phyloP scores from a whole-genome alignment of 352 stramenopile species.

The Globisporangium orthogonon region DNA sequence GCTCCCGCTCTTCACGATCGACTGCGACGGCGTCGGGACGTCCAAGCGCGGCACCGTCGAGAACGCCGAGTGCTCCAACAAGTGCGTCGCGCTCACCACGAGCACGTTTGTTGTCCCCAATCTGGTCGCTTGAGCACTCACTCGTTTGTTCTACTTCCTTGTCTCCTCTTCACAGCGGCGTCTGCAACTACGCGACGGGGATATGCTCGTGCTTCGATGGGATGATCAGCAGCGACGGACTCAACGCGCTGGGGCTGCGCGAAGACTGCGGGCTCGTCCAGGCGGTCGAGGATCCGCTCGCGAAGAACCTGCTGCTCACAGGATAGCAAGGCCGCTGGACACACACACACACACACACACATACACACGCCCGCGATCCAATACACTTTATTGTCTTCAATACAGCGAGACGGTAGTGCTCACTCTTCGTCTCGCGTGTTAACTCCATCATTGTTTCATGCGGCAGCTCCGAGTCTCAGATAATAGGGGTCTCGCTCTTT shows the following conservation, averaged over 20 bases:
- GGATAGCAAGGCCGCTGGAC: constrained; percentile 7
- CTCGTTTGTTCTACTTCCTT: background rate
- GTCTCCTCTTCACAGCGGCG: constrained; percentile 20
- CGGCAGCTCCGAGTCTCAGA: no score
- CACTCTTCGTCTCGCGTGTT: no score
- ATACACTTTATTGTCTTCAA: no score
- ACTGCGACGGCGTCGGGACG: constrained; percentile 40
- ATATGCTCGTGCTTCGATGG: constrained; percentile 61
- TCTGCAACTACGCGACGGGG: constrained; percentile 52
- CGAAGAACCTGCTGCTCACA: constrained; percentile 17
- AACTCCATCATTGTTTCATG: no score
- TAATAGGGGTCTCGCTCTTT: no score
- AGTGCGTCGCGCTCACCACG: constrained; percentile 23
- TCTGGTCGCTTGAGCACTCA: background rate
- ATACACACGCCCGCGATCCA: background rate
- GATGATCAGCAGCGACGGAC: constrained; percentile 59
- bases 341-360: background rate
- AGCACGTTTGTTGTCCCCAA: no score
- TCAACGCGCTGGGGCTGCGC: constrained; percentile 34
- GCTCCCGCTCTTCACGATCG: constrained; percentile 43
- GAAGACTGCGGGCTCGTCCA: constrained; percentile 62
- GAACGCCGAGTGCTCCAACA: constrained; percentile 69
- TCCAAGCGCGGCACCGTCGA: constrained; percentile 61
- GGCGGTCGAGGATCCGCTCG: constrained; percentile 32
- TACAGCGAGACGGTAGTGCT: no score